Evolutionary conservation across 257 asterid genomes (phyloP).

Genomic region (Solanum etuberosum): DNA sequence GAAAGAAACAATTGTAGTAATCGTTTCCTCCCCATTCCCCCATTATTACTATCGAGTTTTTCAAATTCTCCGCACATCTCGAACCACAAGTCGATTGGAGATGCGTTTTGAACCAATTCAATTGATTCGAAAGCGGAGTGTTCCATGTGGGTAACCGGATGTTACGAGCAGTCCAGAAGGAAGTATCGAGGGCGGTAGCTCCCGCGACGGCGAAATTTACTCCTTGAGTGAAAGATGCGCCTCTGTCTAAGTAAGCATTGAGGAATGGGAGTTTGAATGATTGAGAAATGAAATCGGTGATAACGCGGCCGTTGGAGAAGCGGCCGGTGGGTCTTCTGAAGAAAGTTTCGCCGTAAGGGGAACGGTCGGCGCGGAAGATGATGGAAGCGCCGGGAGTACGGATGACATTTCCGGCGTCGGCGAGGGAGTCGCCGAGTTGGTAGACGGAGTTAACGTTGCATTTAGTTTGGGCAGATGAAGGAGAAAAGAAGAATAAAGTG

Average conservation of each 20-base stretch:
- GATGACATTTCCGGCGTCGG: constrained; percentile 2
- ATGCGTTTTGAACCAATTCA: background rate
- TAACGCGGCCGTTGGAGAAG: background rate
- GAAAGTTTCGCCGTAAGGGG: constrained; percentile 1
- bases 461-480: background rate
- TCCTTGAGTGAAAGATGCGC: background rate
- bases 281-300: background rate
- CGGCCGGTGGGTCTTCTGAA: background rate
- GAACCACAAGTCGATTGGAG: background rate
- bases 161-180: background rate
- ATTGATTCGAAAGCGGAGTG: background rate
- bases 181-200: background rate
- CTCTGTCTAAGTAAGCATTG: background rate
- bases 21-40: constrained; percentile 4
- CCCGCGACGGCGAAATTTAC: background rate
- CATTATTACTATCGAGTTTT: background rate
- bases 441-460: background rate
- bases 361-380: background rate
- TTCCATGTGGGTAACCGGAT: background rate
- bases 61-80: background rate
- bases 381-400: background rate
- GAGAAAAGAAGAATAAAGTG: background rate
- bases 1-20: background rate
- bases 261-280: background rate
- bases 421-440: constrained; percentile 3